A percentile compares a stretch with the other conserved stretches of the same genome.
phyloP scores from a whole-genome alignment of 805 yeast species.

The Metschnikowia corniflorae region DNA sequence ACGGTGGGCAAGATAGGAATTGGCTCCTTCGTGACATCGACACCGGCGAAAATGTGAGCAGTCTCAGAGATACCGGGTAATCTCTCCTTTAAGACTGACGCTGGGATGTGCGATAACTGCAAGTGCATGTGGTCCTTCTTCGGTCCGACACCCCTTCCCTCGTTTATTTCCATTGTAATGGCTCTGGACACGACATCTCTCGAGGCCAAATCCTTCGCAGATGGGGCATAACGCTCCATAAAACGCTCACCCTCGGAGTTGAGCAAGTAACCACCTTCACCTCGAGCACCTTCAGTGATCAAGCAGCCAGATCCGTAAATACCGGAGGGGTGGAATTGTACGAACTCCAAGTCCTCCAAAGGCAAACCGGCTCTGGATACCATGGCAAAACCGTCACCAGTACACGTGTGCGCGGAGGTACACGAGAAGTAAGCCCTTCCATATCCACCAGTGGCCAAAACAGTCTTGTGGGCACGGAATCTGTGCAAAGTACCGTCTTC shows the following conservation, averaged over 20 bases:
- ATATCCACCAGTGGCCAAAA: conserved; percentile 97
- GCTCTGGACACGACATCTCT: conserved; percentile 98
- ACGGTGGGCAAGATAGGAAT: conserved; percentile 98
- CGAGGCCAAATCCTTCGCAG: conserved; percentile 96
- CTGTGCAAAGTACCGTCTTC: conserved; percentile 98
- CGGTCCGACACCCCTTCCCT: conserved; percentile 99
- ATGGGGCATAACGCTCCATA: conserved; percentile 99
- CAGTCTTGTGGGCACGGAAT: conserved; percentile 94
- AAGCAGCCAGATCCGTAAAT: conserved; percentile 98
- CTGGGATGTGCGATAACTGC: conserved; percentile 92
- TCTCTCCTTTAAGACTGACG: conserved; percentile 88
- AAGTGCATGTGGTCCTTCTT: conserved; percentile 91
- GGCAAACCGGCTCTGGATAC: conserved; percentile 98
- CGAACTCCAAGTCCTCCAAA: conserved; percentile 93
- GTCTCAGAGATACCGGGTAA: conserved; percentile 99
- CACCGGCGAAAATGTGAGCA: conserved; percentile 98
- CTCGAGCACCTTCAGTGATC: conserved; percentile 99
- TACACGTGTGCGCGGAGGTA: conserved; percentile 99
- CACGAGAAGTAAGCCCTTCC: conserved; percentile 98
- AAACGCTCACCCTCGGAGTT: conserved; percentile 98
- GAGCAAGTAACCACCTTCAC: conserved; percentile 97
- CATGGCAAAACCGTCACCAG: conserved; percentile 99
- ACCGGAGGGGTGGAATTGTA: conserved; percentile 99
- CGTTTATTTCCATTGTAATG: conserved; percentile 97
- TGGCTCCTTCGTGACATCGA: conserved; percentile 98